Evolutionary conservation across 441 rosid species (phyloP).

Genomic region (Kokia cookei): DNA sequence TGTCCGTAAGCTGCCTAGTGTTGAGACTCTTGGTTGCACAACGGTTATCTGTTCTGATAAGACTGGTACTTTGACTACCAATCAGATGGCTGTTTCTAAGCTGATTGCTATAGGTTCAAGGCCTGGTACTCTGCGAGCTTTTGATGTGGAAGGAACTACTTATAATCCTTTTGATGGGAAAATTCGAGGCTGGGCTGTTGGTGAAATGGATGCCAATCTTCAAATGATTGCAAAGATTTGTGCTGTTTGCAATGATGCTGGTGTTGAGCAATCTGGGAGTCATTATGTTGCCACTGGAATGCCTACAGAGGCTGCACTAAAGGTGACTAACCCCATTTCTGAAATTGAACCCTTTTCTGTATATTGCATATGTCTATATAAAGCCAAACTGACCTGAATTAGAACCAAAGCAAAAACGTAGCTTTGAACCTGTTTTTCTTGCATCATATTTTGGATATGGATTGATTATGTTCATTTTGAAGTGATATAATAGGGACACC

Average conservation of each 20-base stretch:
- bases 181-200: slow-evolving; percentile 67
- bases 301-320: slow-evolving; percentile 95
- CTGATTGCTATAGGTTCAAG: slow-evolving; percentile 79
- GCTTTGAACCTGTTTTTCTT: not conserved
- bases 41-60: slow-evolving; percentile 93
- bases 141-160: slow-evolving; percentile 74
- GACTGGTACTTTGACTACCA: slow-evolving; percentile 91
- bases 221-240: slow-evolving; percentile 84
- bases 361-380: not conserved
- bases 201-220: slow-evolving; percentile 74
- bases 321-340: slow-evolving; percentile 35
- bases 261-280: slow-evolving; percentile 50
- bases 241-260: slow-evolving; percentile 81
- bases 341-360: not conserved
- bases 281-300: slow-evolving; percentile 67
- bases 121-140: slow-evolving; percentile 57
- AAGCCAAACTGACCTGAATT: not conserved
- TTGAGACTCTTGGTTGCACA: slow-evolving; percentile 92
- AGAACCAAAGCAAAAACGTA: not conserved
- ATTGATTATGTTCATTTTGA: not conserved
- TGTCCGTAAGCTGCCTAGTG: slow-evolving; percentile 87
- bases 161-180: slow-evolving; percentile 74
- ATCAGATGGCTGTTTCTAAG: slow-evolving; percentile 88
- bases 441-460: not conserved
- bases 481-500: no score